Base-by-base conservation (phyloP, 805 yeast genomes). In the Saccharomyces kudriavzevii region DNA sequence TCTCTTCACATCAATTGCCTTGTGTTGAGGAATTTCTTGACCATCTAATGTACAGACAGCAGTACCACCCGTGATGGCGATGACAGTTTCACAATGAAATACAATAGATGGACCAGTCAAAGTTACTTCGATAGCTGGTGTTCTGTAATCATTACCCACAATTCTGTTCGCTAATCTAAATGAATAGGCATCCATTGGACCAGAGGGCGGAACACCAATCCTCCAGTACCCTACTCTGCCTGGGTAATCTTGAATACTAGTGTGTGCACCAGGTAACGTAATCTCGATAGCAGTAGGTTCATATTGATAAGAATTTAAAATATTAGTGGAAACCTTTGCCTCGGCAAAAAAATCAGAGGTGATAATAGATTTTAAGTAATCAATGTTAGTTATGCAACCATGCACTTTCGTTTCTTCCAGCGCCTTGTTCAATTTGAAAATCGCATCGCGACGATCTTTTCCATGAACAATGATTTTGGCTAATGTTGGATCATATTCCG, bases 381-480 rank as follows among this genome's bases (percentile, higher is more conserved):
- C 98, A 63, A 89, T 77, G 74, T 92, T 92, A 52, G 97, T 85
- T 57, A 87, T 77, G 68, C 95, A 89, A 47, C 99, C 99, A 60
- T 84, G 81, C 47, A 92, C 85, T 46, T 83, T 84, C 1, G 98
- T 92, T 72, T 90, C 95, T 66, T 84, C 77, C 59, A 92, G 75
- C 4, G 97, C 98, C 61, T 78, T 75, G 67, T 87, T 83, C 65
- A 94, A 77, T 65, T 88, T 85, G 55, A 67, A 67, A 58, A 94
- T 77, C 2, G 97, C 96, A 55, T 91, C 98, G 48, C 77, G 79
- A 70, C 99, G 83, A 68, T 89, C 91, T 54, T 78, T 81, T 47
- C 97, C 98, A 64, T 90, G 92, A 30, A 94, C 98, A 71, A 92
- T 92, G 62, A 94, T 91, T 73, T 92, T 92, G 47, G 98, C 98